Conservation (phyloP, 2,329 filamentous ascomycete species). For the Nannizziopsis arthrosporioides region DNA sequence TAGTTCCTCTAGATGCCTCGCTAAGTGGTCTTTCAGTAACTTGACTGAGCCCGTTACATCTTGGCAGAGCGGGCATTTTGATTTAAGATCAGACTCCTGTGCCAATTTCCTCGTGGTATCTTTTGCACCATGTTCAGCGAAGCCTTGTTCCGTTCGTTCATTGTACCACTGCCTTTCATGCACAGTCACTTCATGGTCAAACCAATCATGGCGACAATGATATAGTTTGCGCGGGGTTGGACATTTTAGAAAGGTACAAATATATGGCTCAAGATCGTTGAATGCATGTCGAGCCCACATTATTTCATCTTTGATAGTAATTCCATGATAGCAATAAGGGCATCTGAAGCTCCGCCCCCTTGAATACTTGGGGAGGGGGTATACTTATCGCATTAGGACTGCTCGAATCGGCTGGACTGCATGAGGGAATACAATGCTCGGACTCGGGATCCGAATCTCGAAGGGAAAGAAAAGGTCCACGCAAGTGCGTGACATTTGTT, state of each 20-base stretch:
- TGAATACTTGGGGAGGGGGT: no score
- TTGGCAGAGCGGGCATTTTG: not conserved
- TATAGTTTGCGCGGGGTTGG: constrained; percentile 16
- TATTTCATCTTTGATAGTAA: no score
- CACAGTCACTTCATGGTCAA: not conserved
- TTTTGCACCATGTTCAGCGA: no score
- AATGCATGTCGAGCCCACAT: constrained; percentile 32
- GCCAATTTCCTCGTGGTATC: not conserved
- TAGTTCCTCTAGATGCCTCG: constrained; percentile 17
- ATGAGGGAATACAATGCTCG: no score
- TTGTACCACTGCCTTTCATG: not conserved
- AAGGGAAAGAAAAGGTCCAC: no score
- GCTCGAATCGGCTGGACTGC: no score
- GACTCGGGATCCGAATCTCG: no score
- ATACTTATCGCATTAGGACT: no score
- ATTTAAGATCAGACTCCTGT: no score
- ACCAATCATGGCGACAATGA: constrained; percentile 16
- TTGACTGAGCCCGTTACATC: not conserved
- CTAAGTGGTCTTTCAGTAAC: constrained; percentile 14
- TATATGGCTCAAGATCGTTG: constrained; percentile 31
- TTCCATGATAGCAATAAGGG: no score
- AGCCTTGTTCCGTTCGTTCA: not conserved
- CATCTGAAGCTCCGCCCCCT: no score
- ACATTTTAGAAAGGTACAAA: constrained; percentile 25
- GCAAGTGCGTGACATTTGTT: no score